Conservation (phyloP, 140 eudicot genomes). For the Senecio squalidus region DNA sequence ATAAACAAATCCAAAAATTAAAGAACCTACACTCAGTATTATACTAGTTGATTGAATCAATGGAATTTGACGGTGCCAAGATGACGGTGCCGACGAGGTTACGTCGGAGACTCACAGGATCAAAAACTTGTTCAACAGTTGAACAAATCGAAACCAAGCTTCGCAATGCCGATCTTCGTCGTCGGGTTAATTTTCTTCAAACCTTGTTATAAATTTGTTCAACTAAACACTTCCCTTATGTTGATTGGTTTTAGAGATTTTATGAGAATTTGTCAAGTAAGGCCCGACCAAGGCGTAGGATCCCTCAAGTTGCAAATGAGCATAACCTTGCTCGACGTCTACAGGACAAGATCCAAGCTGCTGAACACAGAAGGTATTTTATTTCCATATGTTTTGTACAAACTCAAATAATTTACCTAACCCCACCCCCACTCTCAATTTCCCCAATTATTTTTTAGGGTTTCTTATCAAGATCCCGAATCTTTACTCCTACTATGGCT, state of each 20-base stretch:
- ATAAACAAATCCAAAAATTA: no score
- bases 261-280: constrained; percentile 66
- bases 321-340: constrained; percentile 69
- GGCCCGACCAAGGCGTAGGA: constrained; percentile 60
- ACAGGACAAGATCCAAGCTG: constrained; percentile 80
- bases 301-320: constrained; percentile 43
- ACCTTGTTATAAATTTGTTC: neutral
- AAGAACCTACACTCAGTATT: no score
- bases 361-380: constrained; percentile 74
- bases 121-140: constrained; percentile 44
- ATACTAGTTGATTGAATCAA: no score
- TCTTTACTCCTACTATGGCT: no score
- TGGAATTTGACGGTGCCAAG: no score
- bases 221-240: no score
- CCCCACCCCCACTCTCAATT: no score
- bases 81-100: constrained; percentile 68
- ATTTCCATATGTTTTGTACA: no score
- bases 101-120: constrained; percentile 63
- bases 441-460: no score
- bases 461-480: no score
- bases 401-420: no score
- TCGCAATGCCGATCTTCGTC: constrained; percentile 73
- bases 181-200: constrained; percentile 49
- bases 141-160: constrained; percentile 79
- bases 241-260: constrained; percentile 42